A percentile compares a stretch with the other conserved stretches of the same genome.
Conservation (phyloP, 2,329 filamentous ascomycete species). For the Arthrobotrys entomopaga region DNA sequence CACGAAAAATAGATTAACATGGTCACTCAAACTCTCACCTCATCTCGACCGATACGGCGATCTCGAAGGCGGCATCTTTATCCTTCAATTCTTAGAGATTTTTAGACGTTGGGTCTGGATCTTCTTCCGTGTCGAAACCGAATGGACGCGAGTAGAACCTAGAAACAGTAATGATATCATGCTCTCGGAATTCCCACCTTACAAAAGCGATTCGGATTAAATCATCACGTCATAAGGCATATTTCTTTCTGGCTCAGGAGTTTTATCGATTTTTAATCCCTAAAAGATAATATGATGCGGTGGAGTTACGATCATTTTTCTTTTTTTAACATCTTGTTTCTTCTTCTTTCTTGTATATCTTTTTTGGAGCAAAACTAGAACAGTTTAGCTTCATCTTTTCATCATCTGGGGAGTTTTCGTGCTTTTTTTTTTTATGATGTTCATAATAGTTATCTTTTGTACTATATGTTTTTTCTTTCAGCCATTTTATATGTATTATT, state of each 20-base stretch:
- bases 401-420: not conserved
- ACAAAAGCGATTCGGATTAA: slow-evolving; percentile 70
- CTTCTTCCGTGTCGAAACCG: slow-evolving; percentile 92
- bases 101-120: slow-evolving; percentile 94
- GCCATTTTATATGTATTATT: too few species aligned
- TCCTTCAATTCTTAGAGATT: slow-evolving; percentile 87
- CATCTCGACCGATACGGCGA: slow-evolving; percentile 85
- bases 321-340: too few species aligned
- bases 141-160: slow-evolving; percentile 77
- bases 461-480: not conserved
- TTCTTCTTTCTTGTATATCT: too few species aligned
- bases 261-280: too few species aligned
- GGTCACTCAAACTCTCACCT: slow-evolving; percentile 86
- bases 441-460: not conserved
- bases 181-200: slow-evolving; percentile 73
- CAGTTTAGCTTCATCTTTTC: too few species aligned
- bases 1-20: slow-evolving; percentile 71
- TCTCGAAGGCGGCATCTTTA: slow-evolving; percentile 86
- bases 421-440: not conserved
- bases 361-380: too few species aligned
- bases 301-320: not conserved
- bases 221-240: not conserved
- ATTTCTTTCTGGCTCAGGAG: too few species aligned
- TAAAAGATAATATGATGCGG: too few species aligned
- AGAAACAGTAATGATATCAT: slow-evolving; percentile 73